These are phyloP conservation scores for Aquilaria yunnanensis DNA, from an alignment of 345 rosid genomes.

Conservation along the genomic window DNA sequence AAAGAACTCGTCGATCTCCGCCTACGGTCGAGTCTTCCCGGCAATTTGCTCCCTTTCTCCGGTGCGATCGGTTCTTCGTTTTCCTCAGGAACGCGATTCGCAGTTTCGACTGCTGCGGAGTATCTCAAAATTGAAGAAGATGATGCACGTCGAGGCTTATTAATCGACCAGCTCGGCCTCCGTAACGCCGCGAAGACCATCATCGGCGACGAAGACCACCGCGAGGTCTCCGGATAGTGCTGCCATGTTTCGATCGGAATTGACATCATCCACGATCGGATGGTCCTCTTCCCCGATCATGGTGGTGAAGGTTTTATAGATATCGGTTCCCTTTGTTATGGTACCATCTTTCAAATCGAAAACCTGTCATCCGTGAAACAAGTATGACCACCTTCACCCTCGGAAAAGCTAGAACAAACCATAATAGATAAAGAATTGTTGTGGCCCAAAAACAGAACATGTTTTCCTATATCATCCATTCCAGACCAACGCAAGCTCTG, in stretches of 20 bases:
- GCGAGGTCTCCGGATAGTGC: slow-evolving; percentile 89
- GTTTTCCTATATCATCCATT: too few relatives aligned
- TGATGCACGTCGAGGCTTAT: slow-evolving; percentile 54
- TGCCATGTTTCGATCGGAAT: slow-evolving; percentile 92
- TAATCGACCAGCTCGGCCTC: slow-evolving; percentile 82
- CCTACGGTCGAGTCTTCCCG: slow-evolving; percentile 21
- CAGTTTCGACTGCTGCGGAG: slow-evolving; percentile 75
- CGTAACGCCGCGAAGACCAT: slow-evolving; percentile 79
- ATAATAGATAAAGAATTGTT: too few relatives aligned
- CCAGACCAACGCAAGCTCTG: too few relatives aligned
- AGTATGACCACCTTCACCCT: too few relatives aligned
- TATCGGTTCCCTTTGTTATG: too few relatives aligned
- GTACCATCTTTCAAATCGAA: too few relatives aligned
- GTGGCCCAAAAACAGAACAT: too few relatives aligned
- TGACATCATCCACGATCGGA: slow-evolving; percentile 89
- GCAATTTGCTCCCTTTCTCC: not conserved
- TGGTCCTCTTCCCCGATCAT: slow-evolving; percentile 76
- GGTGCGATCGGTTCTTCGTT: too few relatives aligned
- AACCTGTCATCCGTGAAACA: too few relatives aligned
- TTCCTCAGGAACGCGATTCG: too few relatives aligned
- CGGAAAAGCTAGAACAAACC: too few relatives aligned
- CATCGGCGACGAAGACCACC: slow-evolving; percentile 93
- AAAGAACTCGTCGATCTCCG: slow-evolving; percentile 52
- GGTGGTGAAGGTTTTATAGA: slow-evolving; percentile 89
- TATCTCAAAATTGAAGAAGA: slow-evolving; percentile 70